phyloP scores from a whole-genome alignment of 23 red algal genomes.

The Gracilariopsis chorda region DNA sequence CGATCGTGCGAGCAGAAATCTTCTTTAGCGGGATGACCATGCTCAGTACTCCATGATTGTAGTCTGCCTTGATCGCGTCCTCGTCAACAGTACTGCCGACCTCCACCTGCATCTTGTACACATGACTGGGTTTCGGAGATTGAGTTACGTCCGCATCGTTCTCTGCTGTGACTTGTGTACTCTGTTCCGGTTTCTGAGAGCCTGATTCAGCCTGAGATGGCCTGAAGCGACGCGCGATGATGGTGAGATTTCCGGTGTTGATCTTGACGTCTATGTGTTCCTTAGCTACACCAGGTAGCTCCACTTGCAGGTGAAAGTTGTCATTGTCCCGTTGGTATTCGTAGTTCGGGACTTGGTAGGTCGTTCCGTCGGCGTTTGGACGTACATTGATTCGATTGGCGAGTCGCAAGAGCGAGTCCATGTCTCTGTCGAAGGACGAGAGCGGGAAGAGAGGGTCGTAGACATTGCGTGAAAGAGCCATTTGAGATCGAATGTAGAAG shows the following conservation, averaged over 20 bases:
- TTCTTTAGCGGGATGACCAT: neutral
- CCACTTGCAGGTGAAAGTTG: neutral
- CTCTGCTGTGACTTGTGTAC: neutral
- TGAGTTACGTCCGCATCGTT: neutral
- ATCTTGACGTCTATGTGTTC: neutral
- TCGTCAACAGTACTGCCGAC: neutral
- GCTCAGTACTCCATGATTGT: neutral
- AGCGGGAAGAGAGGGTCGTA: neutral
- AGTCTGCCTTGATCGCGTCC: neutral
- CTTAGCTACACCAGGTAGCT: neutral
- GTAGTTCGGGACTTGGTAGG: neutral
- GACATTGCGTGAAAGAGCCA: neutral
- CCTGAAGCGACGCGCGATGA: neutral
- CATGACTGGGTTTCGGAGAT: neutral
- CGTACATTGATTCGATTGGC: neutral
- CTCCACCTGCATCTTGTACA: neutral
- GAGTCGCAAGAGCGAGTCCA: neutral
- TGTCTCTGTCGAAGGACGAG: neutral
- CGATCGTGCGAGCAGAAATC: neutral
- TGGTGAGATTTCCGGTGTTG: neutral
- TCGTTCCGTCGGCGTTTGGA: neutral
- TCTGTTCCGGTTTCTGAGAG: neutral
- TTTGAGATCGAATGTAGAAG: no score
- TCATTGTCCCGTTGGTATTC: neutral
- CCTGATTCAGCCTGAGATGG: neutral